These are phyloP conservation scores for Aspergillus avenaceus DNA, from an alignment of 495 filamentous ascomycete genomes.

Conservation along the genomic window DNA sequence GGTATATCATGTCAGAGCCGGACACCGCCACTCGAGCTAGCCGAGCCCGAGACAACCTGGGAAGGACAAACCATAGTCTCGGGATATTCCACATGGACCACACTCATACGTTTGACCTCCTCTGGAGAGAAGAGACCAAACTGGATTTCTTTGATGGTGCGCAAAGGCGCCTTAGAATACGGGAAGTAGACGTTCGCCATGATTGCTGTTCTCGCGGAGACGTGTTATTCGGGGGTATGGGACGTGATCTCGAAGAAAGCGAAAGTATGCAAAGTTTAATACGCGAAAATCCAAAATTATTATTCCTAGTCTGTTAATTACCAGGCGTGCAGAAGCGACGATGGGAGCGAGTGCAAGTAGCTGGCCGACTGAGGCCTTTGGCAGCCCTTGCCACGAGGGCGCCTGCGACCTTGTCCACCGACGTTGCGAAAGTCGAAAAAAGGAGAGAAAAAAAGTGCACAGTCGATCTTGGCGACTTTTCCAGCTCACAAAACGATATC, in stretches of 20 bases:
- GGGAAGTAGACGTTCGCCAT: slow-evolving; percentile 94
- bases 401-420: slow-evolving; percentile 43
- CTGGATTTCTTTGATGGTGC: slow-evolving; percentile 95
- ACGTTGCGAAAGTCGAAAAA: slow-evolving; percentile 39
- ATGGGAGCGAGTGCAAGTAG: slow-evolving; percentile 36
- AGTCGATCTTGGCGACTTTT: slow-evolving; percentile 21
- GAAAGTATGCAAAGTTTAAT: no score
- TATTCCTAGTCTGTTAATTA: slow-evolving; percentile 3
- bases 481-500: slow-evolving; percentile 30
- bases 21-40: background rate
- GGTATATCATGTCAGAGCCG: slow-evolving; percentile 19
- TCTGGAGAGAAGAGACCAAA: slow-evolving; percentile 95
- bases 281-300: no score
- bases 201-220: slow-evolving; percentile 37
- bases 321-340: slow-evolving; percentile 20
- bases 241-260: background rate
- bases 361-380: slow-evolving; percentile 48
- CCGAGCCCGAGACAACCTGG: slow-evolving; percentile 4
- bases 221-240: slow-evolving; percentile 1
- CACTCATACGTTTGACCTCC: slow-evolving; percentile 97
- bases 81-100: slow-evolving; percentile 85
- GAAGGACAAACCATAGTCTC: slow-evolving; percentile 78
- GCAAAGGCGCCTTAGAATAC: slow-evolving; percentile 90
- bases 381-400: slow-evolving; percentile 54
- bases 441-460: slow-evolving; percentile 22